Evolutionary conservation across 1,284 basidiomycete species (phyloP), one percentile per base, ranked within the genome.

Genomic region (Schizophyllum commune): DNA sequence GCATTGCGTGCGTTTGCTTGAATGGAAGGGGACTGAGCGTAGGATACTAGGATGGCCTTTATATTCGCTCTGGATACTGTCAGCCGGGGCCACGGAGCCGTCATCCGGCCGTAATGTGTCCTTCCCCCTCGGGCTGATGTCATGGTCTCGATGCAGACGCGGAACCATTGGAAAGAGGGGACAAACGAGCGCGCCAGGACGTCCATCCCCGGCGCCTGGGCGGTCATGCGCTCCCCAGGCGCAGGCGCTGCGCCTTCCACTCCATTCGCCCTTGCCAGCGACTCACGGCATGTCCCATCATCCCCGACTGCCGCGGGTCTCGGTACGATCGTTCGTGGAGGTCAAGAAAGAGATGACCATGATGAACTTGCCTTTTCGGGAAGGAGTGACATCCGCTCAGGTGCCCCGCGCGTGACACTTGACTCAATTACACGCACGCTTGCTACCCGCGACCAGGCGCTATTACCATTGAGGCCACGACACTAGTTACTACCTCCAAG

Each of bases 1-100:
- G 66, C 77, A 79, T 80, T 20, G 54, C 57, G 52, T 52, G 27
- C 27, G 27, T 27, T 27, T 22, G 58, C 34, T 21, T 47, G 53
- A 52, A 58, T 51, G 52, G 47, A 33, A 56, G 33, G 15, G 19
- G 60, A 60, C 56, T 27, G 60, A 47, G 56, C 39, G 39, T 47
- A 47, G 39, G 17, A 17, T 47, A 47, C 39, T 13, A 47, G 39
- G 39, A 47, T 2, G 39, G 13, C 13, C 39, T 47, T 13, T 47
- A 47, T 47, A 47, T 47, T 47, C 13, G 39, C 17, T 47, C 27
- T 47, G 13, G 39, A 17, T 47, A 17, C 39, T 47, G 39, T 47
- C 39, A 47, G 39, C 39, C 39, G 39, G 39, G 39, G 39, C 39
- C 9, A 11, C 39, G 39, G 39, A 47, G 17, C 39, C 39, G 39